These are phyloP conservation scores for Buxus sempervirens DNA, from an alignment of 164 flowering plant species.

Conservation along the genomic window DNA sequence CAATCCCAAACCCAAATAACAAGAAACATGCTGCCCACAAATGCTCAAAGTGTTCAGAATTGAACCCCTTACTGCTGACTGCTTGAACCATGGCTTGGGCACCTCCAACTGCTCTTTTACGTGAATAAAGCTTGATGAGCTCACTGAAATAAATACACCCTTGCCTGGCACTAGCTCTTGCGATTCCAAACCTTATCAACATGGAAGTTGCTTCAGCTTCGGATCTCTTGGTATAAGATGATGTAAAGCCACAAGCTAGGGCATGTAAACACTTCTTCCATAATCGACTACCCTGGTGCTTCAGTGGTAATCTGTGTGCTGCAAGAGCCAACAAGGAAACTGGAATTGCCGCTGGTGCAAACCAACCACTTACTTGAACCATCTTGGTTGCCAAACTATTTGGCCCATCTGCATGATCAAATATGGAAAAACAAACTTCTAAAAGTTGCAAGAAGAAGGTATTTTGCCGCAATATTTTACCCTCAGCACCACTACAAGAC, in stretches of 20 bases:
- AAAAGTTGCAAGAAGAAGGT: constrained; percentile 77
- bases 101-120: constrained; percentile 54
- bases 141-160: constrained; percentile 61
- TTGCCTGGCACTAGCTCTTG: constrained; percentile 52
- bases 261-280: constrained; percentile 55
- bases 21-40: constrained; percentile 93
- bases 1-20: constrained; percentile 61
- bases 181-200: constrained; percentile 76
- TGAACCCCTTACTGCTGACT: constrained; percentile 48
- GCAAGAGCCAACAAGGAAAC: constrained; percentile 56
- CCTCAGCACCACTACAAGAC: constrained; percentile 54
- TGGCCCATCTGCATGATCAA: constrained; percentile 94
- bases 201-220: constrained; percentile 80
- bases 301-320: constrained; percentile 63
- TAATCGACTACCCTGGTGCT: constrained; percentile 30
- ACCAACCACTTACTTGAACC: constrained; percentile 90
- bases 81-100: constrained; percentile 74
- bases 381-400: constrained; percentile 80
- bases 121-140: constrained; percentile 63
- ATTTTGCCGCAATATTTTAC: constrained; percentile 42
- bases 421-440: constrained; percentile 92
- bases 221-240: constrained; percentile 54
- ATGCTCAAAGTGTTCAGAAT: constrained; percentile 58
- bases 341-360: constrained; percentile 79
- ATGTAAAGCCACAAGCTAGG: constrained; percentile 59